Conservation (phyloP, 805 yeast species). For the Hanseniaspora thailandica region DNA sequence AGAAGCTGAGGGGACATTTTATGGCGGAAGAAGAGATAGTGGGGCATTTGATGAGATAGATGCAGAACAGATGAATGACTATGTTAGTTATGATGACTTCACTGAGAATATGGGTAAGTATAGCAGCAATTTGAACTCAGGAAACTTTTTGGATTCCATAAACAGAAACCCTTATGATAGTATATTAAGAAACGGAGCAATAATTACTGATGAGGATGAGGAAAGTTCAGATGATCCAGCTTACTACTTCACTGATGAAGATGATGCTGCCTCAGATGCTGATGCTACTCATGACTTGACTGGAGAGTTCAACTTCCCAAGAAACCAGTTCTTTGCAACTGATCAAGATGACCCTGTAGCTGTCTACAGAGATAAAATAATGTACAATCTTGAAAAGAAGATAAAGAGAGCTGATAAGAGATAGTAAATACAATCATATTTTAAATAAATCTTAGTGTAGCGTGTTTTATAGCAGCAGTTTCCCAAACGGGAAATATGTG, state of each 20-base stretch:
- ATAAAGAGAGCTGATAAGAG: constrained; percentile 30
- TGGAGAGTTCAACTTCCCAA: constrained; percentile 23
- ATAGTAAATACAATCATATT: not conserved
- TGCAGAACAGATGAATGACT: constrained; percentile 17
- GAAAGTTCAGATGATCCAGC: constrained; percentile 74
- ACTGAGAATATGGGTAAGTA: constrained; percentile 8
- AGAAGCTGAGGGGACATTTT: constrained; percentile 30
- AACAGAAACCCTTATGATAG: constrained; percentile 28
- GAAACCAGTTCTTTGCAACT: constrained; percentile 45
- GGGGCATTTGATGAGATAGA: constrained; percentile 15
- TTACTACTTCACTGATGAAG: constrained; percentile 29
- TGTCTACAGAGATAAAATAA: constrained; percentile 50
- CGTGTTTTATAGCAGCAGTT: not conserved
- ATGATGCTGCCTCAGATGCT: constrained; percentile 26
- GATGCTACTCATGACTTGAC: constrained; percentile 27
- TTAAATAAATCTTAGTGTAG: not conserved
- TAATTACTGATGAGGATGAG: constrained; percentile 69
- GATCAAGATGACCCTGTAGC: constrained; percentile 54
- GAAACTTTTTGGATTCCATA: constrained; percentile 13
- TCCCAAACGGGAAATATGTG: not conserved
- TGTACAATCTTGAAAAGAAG: constrained; percentile 46
- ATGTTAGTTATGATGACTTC: constrained; percentile 15
- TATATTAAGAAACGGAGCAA: constrained; percentile 42
- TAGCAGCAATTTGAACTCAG: constrained; percentile 5
- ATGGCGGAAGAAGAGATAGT: constrained; percentile 26